Conservation (phyloP, 805 yeast species). For the Suhomyces pyralidae region DNA sequence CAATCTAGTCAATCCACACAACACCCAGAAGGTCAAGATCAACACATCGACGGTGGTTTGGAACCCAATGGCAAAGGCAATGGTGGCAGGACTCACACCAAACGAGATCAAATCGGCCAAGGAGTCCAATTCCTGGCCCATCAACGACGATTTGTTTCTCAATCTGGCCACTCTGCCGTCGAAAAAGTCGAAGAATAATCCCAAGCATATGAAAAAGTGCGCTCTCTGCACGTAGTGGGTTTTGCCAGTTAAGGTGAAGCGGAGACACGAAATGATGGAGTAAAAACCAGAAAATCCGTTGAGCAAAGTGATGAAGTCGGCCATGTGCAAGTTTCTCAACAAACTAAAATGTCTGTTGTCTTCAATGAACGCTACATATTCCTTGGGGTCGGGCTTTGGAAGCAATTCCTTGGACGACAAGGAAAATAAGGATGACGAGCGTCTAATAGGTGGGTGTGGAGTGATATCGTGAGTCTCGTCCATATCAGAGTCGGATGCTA, state of each 20-base stretch:
- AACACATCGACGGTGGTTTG: conserved; percentile 79
- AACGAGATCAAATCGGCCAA: conserved; percentile 92
- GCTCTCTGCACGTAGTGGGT: conserved; percentile 80
- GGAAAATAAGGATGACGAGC: conserved; percentile 53
- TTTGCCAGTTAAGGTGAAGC: conserved; percentile 71
- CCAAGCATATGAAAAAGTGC: conserved; percentile 82
- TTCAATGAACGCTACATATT: conserved; percentile 73
- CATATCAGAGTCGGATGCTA: conserved; percentile 36
- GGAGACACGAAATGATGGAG: conserved; percentile 78
- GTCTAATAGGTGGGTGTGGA: conserved; percentile 37
- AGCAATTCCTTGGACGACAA: conserved; percentile 50
- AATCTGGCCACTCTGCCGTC: conserved; percentile 97
- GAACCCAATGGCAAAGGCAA: conserved; percentile 89
- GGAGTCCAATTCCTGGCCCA: conserved; percentile 98
- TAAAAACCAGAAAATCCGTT: conserved; percentile 95
- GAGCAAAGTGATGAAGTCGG: conserved; percentile 91
- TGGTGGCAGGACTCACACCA: conserved; percentile 92
- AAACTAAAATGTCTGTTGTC: conserved; percentile 85
- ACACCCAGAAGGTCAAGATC: conserved; percentile 75
- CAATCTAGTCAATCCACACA: conserved; percentile 89
- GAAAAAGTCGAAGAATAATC: conserved; percentile 91
- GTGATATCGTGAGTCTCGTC: conserved; percentile 19
- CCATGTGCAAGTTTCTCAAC: conserved; percentile 85
- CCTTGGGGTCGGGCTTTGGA: conserved; percentile 75
- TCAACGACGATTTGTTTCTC: conserved; percentile 83